Percentiles rank a stretch among this genome's conserved stretches.
Conservation (phyloP, 1,284 basidiomycete genomes). For the Malassezia slooffiae region DNA sequence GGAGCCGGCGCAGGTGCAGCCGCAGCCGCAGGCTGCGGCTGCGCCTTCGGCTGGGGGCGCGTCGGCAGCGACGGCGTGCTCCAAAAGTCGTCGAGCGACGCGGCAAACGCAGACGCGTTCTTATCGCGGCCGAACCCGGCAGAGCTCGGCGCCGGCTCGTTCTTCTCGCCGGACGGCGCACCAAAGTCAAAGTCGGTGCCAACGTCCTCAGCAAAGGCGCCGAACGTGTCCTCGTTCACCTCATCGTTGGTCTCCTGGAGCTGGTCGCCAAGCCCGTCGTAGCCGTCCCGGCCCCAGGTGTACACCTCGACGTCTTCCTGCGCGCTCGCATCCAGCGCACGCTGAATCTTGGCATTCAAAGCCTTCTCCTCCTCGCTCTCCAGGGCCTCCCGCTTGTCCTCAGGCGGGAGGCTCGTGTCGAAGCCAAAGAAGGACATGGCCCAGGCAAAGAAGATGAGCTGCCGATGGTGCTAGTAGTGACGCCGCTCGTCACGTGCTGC, state of each 20-base stretch:
- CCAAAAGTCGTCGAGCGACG: conserved; percentile 45
- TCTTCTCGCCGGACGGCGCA: too few relatives aligned
- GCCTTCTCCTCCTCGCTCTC: conserved; percentile 29
- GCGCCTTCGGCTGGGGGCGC: conserved; percentile 17
- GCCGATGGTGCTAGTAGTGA: not conserved
- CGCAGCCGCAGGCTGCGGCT: conserved; percentile 13
- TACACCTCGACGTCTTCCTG: conserved; percentile 68
- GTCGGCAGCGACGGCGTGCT: conserved; percentile 27
- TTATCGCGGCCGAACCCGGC: conserved; percentile 14
- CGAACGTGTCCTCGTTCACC: conserved; percentile 76
- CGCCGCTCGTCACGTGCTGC: too few relatives aligned
- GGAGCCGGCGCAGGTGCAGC: conserved; percentile 9
- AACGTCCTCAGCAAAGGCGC: conserved; percentile 47
- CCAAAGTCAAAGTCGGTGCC: conserved; percentile 84
- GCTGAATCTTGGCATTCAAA: conserved; percentile 47
- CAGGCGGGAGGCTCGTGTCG: conserved; percentile 37
- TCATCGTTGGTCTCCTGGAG: conserved; percentile 57
- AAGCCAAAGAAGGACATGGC: conserved; percentile 47
- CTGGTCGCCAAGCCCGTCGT: conserved; percentile 76
- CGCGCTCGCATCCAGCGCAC: conserved; percentile 52
- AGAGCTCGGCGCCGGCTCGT: conserved; percentile 14
- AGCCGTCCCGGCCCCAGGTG: conserved; percentile 77
- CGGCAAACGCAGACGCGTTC: conserved; percentile 32
- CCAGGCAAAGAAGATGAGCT: not conserved
- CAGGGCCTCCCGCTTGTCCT: conserved; percentile 13